Evolutionary conservation across 2,329 filamentous ascomycete genomes (phyloP).

Genomic region (Fusarium sp.): DNA sequence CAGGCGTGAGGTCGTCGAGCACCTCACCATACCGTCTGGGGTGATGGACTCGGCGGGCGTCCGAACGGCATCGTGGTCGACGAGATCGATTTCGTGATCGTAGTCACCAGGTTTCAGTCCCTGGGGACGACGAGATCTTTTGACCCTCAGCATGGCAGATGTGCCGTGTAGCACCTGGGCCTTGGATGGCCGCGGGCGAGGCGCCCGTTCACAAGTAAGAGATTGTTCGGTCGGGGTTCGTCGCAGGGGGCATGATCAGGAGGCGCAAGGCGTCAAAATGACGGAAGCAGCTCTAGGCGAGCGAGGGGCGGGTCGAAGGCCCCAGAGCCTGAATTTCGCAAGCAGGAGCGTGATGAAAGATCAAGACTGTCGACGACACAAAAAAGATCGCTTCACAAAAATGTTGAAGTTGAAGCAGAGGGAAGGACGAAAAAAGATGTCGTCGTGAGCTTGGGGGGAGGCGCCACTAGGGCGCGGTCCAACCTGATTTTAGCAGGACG

Average conservation of each 20-base stretch:
- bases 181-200: conserved; percentile 19
- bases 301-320: neutral
- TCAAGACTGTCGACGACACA: neutral
- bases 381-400: neutral
- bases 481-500: conserved; percentile 32
- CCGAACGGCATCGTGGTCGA: conserved; percentile 63
- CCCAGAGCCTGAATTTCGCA: neutral
- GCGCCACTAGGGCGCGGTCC: conserved; percentile 34
- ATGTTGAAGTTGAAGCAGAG: conserved; percentile 12
- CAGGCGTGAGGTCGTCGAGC: conserved; percentile 43
- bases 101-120: conserved; percentile 71
- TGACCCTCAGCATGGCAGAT: conserved; percentile 49
- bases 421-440: conserved; percentile 15
- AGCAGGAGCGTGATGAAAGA: neutral
- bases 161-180: conserved; percentile 35
- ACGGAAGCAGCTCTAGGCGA: conserved; percentile 8
- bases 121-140: conserved; percentile 67
- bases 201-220: conserved; percentile 22
- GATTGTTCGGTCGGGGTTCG: conserved; percentile 13
- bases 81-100: conserved; percentile 77
- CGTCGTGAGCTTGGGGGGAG: conserved; percentile 33
- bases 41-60: conserved; percentile 36
- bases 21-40: conserved; percentile 34
- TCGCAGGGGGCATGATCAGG: conserved; percentile 28
- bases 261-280: conserved; percentile 9